Percentiles rank a stretch among this genome's conserved stretches.
phyloP scores from a whole-genome alignment of 768 basidiomycete species.

The Lactarius evosmus region DNA sequence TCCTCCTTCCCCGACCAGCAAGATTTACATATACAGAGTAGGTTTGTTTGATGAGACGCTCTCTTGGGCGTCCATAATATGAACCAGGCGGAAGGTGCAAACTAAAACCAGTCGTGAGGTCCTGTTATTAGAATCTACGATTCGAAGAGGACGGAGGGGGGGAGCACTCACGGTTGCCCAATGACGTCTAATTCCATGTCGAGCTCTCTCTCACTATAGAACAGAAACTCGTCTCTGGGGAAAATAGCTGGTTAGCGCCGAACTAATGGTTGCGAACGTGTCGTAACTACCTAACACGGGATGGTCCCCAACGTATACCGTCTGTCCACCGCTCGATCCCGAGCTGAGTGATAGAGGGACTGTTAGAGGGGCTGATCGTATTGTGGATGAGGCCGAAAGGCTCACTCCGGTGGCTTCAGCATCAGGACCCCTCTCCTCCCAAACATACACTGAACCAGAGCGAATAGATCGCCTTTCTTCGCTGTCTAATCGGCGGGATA shows the following conservation, averaged over 20 bases:
- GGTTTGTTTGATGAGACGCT: conserved; percentile 72
- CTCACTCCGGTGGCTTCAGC: conserved; percentile 61
- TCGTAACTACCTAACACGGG: conserved; percentile 61
- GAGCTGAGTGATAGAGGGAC: conserved; percentile 40
- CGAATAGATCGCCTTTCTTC: conserved; percentile 67
- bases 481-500: conserved; percentile 67
- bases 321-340: conserved; percentile 84
- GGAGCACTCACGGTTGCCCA: conserved; percentile 24
- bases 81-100: conserved; percentile 27
- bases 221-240: conserved; percentile 62
- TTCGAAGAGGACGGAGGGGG: not conserved
- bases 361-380: not conserved
- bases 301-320: conserved; percentile 68
- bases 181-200: conserved; percentile 32
- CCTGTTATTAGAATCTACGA: conserved; percentile 25
- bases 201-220: conserved; percentile 66
- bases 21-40: conserved; percentile 77
- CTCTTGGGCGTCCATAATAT: conserved; percentile 35
- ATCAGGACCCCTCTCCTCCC: conserved; percentile 75
- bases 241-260: conserved; percentile 1
- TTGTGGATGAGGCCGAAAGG: conserved; percentile 28
- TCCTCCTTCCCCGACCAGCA: conserved; percentile 53
- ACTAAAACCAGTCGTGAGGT: conserved; percentile 31
- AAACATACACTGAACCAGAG: conserved; percentile 77
- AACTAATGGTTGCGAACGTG: not conserved